These are phyloP conservation scores for Oryza australiensis DNA, from an alignment of 176 grass and related monocot species.

Conservation along the genomic window DNA sequence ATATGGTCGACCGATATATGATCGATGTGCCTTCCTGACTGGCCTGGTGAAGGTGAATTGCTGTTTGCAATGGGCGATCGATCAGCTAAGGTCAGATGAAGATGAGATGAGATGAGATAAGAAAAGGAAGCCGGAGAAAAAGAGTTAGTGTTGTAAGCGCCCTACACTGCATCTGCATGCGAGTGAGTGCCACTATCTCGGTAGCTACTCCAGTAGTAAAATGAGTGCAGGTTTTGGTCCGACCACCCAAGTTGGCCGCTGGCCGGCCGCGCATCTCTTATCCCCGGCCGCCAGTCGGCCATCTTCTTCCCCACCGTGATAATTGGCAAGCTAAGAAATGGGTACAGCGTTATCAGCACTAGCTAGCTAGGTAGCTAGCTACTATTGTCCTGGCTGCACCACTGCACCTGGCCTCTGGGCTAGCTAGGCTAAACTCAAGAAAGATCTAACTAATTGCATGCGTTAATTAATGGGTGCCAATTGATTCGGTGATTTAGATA, in stretches of 20 bases:
- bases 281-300: not conserved
- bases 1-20: constrained; percentile 14
- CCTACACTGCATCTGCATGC: not conserved
- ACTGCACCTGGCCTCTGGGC: not conserved
- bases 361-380: not conserved
- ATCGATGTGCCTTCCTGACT: not conserved
- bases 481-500: too few species aligned
- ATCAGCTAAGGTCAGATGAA: not conserved
- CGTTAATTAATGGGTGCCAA: too few species aligned
- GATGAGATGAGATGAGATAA: constrained; percentile 37
- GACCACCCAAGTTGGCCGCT: constrained; percentile 49
- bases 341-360: constrained; percentile 40
- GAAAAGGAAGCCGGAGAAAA: constrained; percentile 22
- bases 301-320: not conserved
- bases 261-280: constrained; percentile 12
- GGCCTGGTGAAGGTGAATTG: constrained; percentile 1
- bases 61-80: not conserved
- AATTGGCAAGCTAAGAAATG: constrained; percentile 24
- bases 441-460: too few species aligned
- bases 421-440: too few species aligned
- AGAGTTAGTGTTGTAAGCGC: not conserved
- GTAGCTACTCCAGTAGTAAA: too few species aligned
- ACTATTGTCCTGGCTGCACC: not conserved
- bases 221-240: constrained; percentile 15
- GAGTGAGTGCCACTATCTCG: constrained; percentile 3